phyloP scores from a whole-genome alignment of 179 eudicot genomes.

The Silene coronaria region DNA sequence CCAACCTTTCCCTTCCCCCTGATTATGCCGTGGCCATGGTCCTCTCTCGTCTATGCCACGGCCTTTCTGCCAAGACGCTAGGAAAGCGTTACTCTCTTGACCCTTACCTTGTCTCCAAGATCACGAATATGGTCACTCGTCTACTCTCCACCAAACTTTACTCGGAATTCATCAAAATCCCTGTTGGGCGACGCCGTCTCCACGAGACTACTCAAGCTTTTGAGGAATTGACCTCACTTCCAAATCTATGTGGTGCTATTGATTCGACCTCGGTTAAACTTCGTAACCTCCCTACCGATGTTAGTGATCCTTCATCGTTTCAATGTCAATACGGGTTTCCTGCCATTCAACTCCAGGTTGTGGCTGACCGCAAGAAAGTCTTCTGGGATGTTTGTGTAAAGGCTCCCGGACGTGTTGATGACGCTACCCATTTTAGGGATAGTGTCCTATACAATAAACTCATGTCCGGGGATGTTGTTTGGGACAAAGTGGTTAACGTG shows the following conservation, averaged over 20 bases:
- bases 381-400: constrained; percentile 98
- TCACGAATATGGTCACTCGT: constrained; percentile 92
- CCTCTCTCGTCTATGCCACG: constrained; percentile 66
- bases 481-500: constrained; percentile 79
- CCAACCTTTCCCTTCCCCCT: constrained; percentile 77
- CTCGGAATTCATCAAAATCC: constrained; percentile 83
- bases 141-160: constrained; percentile 76
- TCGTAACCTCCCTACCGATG: constrained; percentile 33
- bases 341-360: constrained; percentile 78
- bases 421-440: constrained; percentile 82
- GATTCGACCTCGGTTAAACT: constrained; percentile 50
- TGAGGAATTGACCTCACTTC: constrained; percentile 58
- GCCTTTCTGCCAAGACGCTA: constrained; percentile 51
- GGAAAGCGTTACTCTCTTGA: constrained; percentile 69
- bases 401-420: constrained; percentile 77
- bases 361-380: constrained; percentile 74
- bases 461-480: constrained; percentile 71
- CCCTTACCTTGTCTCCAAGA: constrained; percentile 79
- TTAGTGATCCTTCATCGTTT: constrained; percentile 35
- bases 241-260: constrained; percentile 78
- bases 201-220: constrained; percentile 69
- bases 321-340: constrained; percentile 46
- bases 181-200: constrained; percentile 60
- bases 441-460: constrained; percentile 69
- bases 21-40: constrained; percentile 97